A percentile compares a stretch with the other conserved stretches of the same genome.
phyloP scores from a whole-genome alignment of 129 eudicot species.

The Pulicaria dysenterica region DNA sequence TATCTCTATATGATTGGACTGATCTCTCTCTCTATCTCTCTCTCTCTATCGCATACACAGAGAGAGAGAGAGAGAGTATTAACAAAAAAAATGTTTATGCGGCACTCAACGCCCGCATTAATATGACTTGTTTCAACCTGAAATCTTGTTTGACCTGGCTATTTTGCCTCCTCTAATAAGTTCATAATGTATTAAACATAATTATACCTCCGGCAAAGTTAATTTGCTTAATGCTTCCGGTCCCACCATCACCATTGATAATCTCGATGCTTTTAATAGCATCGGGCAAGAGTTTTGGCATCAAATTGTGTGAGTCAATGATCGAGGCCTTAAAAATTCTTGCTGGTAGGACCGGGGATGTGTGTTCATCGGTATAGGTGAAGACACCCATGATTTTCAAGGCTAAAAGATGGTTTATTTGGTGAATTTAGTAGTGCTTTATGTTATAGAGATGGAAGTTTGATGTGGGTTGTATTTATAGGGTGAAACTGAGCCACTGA shows the following conservation, averaged over 20 bases:
- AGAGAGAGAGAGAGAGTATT: no score
- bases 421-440: neutral
- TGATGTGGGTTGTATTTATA: slow-evolving; percentile 1
- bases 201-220: slow-evolving; percentile 21
- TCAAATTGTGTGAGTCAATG: slow-evolving; percentile 41
- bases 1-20: no score
- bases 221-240: slow-evolving; percentile 42
- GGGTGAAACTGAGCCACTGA: neutral
- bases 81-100: no score
- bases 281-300: slow-evolving; percentile 52
- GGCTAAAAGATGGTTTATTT: neutral
- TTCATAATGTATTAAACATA: neutral
- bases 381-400: slow-evolving; percentile 38
- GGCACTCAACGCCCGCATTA: no score
- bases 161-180: neutral
- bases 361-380: slow-evolving; percentile 37
- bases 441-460: neutral
- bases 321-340: slow-evolving; percentile 44
- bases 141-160: no score
- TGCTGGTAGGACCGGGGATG: slow-evolving; percentile 33
- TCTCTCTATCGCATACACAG: no score
- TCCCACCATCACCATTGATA: slow-evolving; percentile 44
- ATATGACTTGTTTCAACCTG: no score
- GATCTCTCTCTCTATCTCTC: no score
- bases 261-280: slow-evolving; percentile 41